A percentile compares a stretch with the other conserved stretches of the same genome.
Conservation (phyloP, 805 yeast species). For the Nakazawaea molendinolei region DNA sequence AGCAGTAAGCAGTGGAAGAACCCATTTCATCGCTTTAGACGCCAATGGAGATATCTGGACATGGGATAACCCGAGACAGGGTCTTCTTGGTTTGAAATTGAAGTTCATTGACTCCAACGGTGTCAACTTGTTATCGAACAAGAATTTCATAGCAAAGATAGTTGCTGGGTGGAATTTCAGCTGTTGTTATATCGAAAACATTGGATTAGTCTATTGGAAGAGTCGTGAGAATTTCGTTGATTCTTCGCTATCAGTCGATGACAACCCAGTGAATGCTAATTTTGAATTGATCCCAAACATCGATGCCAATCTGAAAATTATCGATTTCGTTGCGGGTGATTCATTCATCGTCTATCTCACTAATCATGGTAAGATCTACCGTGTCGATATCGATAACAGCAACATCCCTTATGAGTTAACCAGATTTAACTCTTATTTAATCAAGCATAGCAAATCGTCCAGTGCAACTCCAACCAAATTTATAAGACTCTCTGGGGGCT, state of each 20-base stretch:
- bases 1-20: slow-evolving; percentile 55
- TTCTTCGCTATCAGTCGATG: slow-evolving; percentile 19
- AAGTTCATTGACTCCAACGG: slow-evolving; percentile 26
- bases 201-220: slow-evolving; percentile 59
- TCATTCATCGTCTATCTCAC: slow-evolving; percentile 45
- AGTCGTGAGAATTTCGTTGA: slow-evolving; percentile 18
- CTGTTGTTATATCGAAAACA: slow-evolving; percentile 37
- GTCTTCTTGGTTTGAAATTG: slow-evolving; percentile 35
- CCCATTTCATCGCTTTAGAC: slow-evolving; percentile 58
- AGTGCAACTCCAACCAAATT: slow-evolving; percentile 26
- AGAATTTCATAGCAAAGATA: slow-evolving; percentile 35
- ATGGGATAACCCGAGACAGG: slow-evolving; percentile 47
- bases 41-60: slow-evolving; percentile 41
- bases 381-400: slow-evolving; percentile 24
- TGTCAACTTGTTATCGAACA: slow-evolving; percentile 4
- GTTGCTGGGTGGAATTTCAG: slow-evolving; percentile 66
- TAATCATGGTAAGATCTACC: slow-evolving; percentile 32
- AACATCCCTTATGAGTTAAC: slow-evolving; percentile 19
- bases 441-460: slow-evolving; percentile 15
- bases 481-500: slow-evolving; percentile 51
- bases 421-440: slow-evolving; percentile 27
- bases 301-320: slow-evolving; percentile 26
- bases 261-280: slow-evolving; percentile 28
- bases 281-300: slow-evolving; percentile 37
- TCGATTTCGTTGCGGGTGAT: slow-evolving; percentile 54